Conservation (phyloP, 257 asterid species). For the Primulina tabacum region DNA sequence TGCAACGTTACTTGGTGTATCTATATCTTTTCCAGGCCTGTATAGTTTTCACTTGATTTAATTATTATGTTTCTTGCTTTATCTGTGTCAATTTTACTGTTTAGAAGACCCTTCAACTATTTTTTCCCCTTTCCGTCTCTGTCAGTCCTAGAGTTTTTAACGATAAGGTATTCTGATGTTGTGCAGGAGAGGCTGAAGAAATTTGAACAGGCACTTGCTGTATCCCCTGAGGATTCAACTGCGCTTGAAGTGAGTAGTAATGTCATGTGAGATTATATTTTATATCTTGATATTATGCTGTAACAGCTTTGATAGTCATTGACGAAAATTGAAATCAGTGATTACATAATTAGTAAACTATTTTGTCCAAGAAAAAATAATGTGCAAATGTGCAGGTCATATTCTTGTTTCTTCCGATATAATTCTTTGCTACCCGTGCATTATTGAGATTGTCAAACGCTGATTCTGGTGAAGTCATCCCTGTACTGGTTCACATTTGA, state of each 20-base stretch:
- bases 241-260: slow-evolving; percentile 81
- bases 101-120: slow-evolving; percentile 21
- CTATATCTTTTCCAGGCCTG: not conserved
- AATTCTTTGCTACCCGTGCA: not conserved
- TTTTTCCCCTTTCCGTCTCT: slow-evolving; percentile 1
- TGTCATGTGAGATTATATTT: slow-evolving; percentile 25
- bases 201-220: slow-evolving; percentile 63
- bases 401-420: not conserved
- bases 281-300: slow-evolving; percentile 8
- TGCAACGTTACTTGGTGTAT: slow-evolving; percentile 6
- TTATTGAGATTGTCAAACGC: not conserved
- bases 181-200: slow-evolving; percentile 73
- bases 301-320: slow-evolving; percentile 14
- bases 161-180: slow-evolving; percentile 22
- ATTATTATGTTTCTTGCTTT: slow-evolving; percentile 18
- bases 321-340: not conserved
- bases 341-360: not conserved
- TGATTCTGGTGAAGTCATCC: slow-evolving; percentile 19
- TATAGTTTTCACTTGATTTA: not conserved
- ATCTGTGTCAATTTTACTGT: slow-evolving; percentile 10
- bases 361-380: not conserved
- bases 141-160: slow-evolving; percentile 7
- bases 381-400: too few relatives aligned
- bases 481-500: slow-evolving; percentile 4
- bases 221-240: slow-evolving; percentile 63